Evolutionary conservation across 305 asterid species (phyloP), one percentile per base, ranked within the genome.

Genomic region (Andrographis paniculata): DNA sequence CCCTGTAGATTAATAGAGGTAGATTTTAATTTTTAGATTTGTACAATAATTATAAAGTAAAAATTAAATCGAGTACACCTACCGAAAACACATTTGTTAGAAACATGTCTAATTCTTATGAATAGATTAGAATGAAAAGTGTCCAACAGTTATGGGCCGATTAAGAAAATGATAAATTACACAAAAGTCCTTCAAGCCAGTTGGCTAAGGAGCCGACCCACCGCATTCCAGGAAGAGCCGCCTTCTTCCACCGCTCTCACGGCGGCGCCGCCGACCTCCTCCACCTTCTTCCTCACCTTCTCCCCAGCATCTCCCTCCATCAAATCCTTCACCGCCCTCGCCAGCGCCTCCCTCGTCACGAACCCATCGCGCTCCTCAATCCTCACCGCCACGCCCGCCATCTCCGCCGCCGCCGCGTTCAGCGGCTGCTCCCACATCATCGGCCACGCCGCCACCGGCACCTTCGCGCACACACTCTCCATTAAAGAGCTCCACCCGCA

Each of bases 361-460:
- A 60, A 56, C 42, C 79, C 78, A 56, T 63, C 17, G 12, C 53
- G 17, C 1, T 56, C 42, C 52, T 62, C 63, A 0, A 58, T 63
- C 13, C 66, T 61, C 19, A 72, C 15, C 15, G 70, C 79, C 13
- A 68, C 30, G 30, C 30, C 30, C 30, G 30, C 30, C 30, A 24
- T 44, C 64, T 48, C 51, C 17, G 63, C 31, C 58, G 40, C 79
- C 31, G 68, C 74, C 62, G 77, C 83, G 40, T 72, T 75, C 46
- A 72, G 23, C 18, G 67, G 72, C 20, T 75, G 83, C 30, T 76
- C 83, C 50, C 70, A 73, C 79, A 66, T 63, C 70, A 69, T 53
- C 18, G 83, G 79, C 83, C 74, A 69, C 10, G 76, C 77, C 39
- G 69, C 12, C 0, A 76, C 43, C 1, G 83, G 83, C 2, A 76